These are phyloP conservation scores for Sporisorium iseilematis-ciliati DNA, from an alignment of 1,284 basidiomycete genomes.

Conservation along the genomic window DNA sequence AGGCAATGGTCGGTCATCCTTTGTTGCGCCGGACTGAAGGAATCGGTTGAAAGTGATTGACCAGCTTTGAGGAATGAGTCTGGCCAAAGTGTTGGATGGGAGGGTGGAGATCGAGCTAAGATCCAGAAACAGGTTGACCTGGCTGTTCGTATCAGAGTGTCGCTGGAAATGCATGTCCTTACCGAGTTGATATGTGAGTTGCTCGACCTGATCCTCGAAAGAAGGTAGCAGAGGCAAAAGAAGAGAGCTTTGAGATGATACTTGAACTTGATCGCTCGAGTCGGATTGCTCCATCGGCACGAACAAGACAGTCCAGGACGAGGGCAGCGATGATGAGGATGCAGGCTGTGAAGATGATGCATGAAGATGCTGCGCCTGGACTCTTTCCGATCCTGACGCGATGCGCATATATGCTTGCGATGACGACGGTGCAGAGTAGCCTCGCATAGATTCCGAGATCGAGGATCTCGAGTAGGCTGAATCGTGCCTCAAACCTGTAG, in stretches of 20 bases:
- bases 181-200: not conserved
- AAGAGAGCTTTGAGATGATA: not conserved
- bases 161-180: not conserved
- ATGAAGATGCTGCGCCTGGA: conserved; percentile 11
- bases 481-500: not conserved
- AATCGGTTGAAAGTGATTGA: conserved; percentile 9
- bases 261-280: not conserved
- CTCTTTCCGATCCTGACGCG: not conserved
- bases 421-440: not conserved
- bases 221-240: conserved; percentile 19
- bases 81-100: conserved; percentile 4
- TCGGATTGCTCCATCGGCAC: not conserved
- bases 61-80: conserved; percentile 28
- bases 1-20: not conserved
- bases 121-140: conserved; percentile 17
- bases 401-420: not conserved
- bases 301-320: conserved; percentile 25
- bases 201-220: conserved; percentile 14
- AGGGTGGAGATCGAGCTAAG: conserved; percentile 23
- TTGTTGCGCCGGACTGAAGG: not conserved
- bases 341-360: not conserved
- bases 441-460: not conserved
- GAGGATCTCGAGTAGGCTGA: not conserved
- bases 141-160: not conserved
- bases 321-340: not conserved